These are phyloP conservation scores for Aspergillus taichungensis DNA, from an alignment of 495 filamentous ascomycete species.

Conservation along the genomic window DNA sequence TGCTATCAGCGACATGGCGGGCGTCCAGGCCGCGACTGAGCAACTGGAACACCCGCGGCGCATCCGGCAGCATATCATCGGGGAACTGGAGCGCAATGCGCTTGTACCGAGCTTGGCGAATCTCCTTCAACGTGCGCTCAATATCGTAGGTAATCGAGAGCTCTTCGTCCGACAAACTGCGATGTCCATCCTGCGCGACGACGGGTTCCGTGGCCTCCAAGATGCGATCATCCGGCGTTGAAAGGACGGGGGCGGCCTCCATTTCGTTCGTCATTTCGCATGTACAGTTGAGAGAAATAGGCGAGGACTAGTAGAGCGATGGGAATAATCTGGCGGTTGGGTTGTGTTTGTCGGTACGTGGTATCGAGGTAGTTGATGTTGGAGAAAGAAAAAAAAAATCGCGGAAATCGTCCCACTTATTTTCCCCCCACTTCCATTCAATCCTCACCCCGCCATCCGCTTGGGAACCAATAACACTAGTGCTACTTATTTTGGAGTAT, in stretches of 20 bases:
- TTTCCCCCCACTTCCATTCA: slow-evolving; percentile 21
- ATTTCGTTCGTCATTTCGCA: slow-evolving; percentile 27
- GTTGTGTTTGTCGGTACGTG: background rate
- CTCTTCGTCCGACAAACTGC: slow-evolving; percentile 55
- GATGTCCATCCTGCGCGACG: slow-evolving; percentile 19
- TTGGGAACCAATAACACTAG: slow-evolving; percentile 18
- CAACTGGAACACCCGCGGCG: slow-evolving; percentile 65
- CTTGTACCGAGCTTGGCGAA: slow-evolving; percentile 58
- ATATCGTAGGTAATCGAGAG: slow-evolving; percentile 79
- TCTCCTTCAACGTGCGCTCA: slow-evolving; percentile 65
- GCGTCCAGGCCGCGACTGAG: slow-evolving; percentile 52
- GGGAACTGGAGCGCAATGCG: slow-evolving; percentile 90
- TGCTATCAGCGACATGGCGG: slow-evolving; percentile 12
- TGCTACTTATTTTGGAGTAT: slow-evolving; percentile 10
- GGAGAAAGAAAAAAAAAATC: background rate
- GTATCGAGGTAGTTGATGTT: slow-evolving; percentile 4
- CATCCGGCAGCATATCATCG: slow-evolving; percentile 81
- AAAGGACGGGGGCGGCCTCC: slow-evolving; percentile 64
- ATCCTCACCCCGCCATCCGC: slow-evolving; percentile 21
- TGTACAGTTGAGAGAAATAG: background rate
- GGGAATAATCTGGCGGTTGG: background rate
- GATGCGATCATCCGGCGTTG: slow-evolving; percentile 76
- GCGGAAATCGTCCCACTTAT: slow-evolving; percentile 5
- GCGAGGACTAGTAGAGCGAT: background rate
- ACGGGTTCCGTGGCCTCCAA: slow-evolving; percentile 46